Base-by-base conservation (phyloP, 192 early-diverging fungal genomes). In the Chytriomyces hyalinus region DNA sequence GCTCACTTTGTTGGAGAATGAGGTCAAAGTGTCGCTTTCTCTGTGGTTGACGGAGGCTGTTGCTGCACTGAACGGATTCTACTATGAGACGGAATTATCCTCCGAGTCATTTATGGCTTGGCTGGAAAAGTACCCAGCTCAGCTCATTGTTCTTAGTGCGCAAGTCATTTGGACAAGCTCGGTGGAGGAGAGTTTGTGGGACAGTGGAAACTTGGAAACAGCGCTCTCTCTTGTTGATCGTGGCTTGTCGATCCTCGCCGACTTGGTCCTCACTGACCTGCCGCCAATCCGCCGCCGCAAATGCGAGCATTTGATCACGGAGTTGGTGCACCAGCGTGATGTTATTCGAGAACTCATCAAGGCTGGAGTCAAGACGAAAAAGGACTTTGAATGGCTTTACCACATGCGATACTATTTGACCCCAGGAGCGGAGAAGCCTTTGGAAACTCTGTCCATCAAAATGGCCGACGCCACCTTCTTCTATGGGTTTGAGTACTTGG, bases 401-500 rank as follows among this genome's bases (percentile, higher is more conserved):
- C 95, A 97, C 67, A 94, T 94, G 91, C 94, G 98, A 80, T 97
- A 96, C 79, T 97, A 95, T 87, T 94, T 93, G 79, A 86, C 91
- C 68, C 80, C 86, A 15, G 71, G 76, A 17, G 80, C 81, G 15
- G 82, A 89, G n/a, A 90, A 95, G 63, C 92, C 92, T 24, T 75
- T 94, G 48, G 81, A 87, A 60, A 84, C 94, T 43, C 84, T 99
- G 13, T 81, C 81, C 0, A 93, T 99, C 73, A 85, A 86, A 28
- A 97, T 99, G 93, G 97, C 96, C 1, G 94, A 98, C 67, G 96
- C 97, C 9, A 82, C 91, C 48, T 99, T 98, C 86, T 84, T 83
- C 6, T 99, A 99, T 75, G 98, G 98, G 3, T 99, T 92, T 70
- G 98, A 99, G 84, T 99, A 99, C 75, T 91, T 98, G 77, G 98